Conservation (phyloP, 2,329 filamentous ascomycete species). For the Botryotinia calthae region DNA sequence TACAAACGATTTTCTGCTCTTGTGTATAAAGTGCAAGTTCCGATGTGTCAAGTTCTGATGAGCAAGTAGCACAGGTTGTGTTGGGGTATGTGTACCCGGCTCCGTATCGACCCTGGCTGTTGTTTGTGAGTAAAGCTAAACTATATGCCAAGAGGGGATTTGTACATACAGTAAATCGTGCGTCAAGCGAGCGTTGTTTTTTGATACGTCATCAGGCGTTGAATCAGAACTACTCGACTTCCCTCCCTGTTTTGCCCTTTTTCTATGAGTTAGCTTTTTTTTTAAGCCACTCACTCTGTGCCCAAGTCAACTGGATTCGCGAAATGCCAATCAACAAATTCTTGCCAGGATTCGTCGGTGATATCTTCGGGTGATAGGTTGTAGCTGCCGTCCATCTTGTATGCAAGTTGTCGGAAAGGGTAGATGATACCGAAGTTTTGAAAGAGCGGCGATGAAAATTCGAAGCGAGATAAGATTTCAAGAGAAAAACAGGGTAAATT, state of each 20-base stretch:
- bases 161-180: neutral
- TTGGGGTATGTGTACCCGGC: neutral
- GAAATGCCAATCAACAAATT: neutral
- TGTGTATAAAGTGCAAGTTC: neutral
- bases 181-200: neutral
- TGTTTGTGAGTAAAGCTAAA: neutral
- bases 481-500: neutral
- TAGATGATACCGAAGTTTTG: neutral
- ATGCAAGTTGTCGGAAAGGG: neutral
- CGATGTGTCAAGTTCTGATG: neutral
- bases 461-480: neutral
- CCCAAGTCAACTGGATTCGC: neutral
- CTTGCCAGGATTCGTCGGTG: neutral
- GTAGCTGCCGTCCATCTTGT: conserved; percentile 4
- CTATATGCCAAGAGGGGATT: neutral
- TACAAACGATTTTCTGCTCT: neutral
- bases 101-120: neutral
- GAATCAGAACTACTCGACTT: too few species aligned
- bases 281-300: conserved; percentile 12
- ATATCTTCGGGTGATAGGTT: neutral
- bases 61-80: neutral
- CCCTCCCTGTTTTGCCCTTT: too few species aligned
- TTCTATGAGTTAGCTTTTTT: conserved; percentile 19
- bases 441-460: neutral
- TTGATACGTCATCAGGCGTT: too few species aligned